Percentiles rank a stretch among this genome's conserved stretches.
These are phyloP conservation scores for Fusarium sp. DNA, from an alignment of 2,329 filamentous ascomycete genomes.

Conservation along the genomic window DNA sequence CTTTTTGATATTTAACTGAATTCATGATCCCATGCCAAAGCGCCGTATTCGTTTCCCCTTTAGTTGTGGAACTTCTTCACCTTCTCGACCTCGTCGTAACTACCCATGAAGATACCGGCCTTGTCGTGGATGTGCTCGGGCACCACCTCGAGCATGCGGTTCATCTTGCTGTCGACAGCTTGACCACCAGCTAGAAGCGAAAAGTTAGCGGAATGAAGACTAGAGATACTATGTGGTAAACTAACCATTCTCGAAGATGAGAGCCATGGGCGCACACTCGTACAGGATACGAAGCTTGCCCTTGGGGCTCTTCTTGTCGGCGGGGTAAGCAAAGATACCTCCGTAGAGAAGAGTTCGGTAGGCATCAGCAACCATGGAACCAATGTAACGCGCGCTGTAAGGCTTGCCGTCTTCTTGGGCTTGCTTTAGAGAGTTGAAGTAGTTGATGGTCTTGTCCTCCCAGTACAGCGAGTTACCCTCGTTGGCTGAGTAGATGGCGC, in stretches of 20 bases:
- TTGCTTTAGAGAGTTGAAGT: conserved; percentile 90
- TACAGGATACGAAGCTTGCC: conserved; percentile 97
- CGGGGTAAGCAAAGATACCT: conserved; percentile 96
- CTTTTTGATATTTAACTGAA: conserved; percentile 42
- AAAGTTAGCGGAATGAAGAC: conserved; percentile 45
- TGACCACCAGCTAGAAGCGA: conserved; percentile 80
- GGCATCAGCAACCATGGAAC: conserved; percentile 97
- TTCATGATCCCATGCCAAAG: conserved; percentile 36
- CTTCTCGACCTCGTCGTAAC: conserved; percentile 94
- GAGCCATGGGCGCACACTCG: conserved; percentile 98
- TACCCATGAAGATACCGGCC: conserved; percentile 96
- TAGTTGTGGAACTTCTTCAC: conserved; percentile 82
- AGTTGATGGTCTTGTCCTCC: conserved; percentile 87
- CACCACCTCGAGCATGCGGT: conserved; percentile 87
- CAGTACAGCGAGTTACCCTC: conserved; percentile 98
- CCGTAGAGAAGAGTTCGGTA: conserved; percentile 96
- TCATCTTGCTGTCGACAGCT: conserved; percentile 91
- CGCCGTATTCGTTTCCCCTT: conserved; percentile 20
- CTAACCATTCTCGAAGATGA: conserved; percentile 98
- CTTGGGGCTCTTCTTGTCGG: conserved; percentile 98
- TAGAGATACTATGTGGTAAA: conserved; percentile 28
- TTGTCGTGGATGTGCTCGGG: conserved; percentile 95
- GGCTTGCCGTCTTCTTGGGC: conserved; percentile 82
- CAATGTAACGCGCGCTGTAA: conserved; percentile 95
- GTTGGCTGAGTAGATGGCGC: conserved; percentile 96